A percentile compares a stretch with the other conserved stretches of the same genome.
Conservation (phyloP, 1,284 basidiomycete genomes). For the Ganoderma boninense region DNA sequence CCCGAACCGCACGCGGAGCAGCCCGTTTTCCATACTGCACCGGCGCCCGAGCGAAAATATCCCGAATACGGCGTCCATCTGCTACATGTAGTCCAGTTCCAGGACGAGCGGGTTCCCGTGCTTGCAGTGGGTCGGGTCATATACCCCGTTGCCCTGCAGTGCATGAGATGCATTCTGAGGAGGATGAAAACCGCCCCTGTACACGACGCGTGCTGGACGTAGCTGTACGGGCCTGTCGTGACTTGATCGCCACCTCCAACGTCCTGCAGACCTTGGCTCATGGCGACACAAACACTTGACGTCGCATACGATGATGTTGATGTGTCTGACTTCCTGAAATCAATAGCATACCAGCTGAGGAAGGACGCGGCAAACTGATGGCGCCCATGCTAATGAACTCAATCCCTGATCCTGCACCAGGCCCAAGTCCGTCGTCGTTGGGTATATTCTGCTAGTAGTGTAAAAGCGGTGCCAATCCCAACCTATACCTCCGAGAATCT, state of each 20-base stretch:
- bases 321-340: too few relatives aligned
- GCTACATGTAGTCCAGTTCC: neutral
- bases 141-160: constrained; percentile 15
- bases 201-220: constrained; percentile 40
- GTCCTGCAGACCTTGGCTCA: too few relatives aligned
- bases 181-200: constrained; percentile 37
- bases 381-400: too few relatives aligned
- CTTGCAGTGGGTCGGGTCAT: constrained; percentile 14
- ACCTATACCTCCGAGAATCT: too few relatives aligned
- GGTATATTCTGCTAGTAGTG: too few relatives aligned
- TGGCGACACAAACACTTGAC: too few relatives aligned
- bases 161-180: constrained; percentile 29
- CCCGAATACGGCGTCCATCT: constrained; percentile 11
- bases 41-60: constrained; percentile 19
- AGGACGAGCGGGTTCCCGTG: constrained; percentile 13
- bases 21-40: constrained; percentile 42
- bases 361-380: too few relatives aligned
- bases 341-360: neutral
- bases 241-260: constrained; percentile 38
- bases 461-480: too few relatives aligned
- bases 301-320: too few relatives aligned
- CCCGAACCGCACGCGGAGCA: constrained; percentile 30
- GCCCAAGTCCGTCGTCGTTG: too few relatives aligned
- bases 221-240: constrained; percentile 37
- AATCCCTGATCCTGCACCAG: too few relatives aligned